Conservation (phyloP, 1,284 basidiomycete species). For the Neolentinus lepideus region DNA sequence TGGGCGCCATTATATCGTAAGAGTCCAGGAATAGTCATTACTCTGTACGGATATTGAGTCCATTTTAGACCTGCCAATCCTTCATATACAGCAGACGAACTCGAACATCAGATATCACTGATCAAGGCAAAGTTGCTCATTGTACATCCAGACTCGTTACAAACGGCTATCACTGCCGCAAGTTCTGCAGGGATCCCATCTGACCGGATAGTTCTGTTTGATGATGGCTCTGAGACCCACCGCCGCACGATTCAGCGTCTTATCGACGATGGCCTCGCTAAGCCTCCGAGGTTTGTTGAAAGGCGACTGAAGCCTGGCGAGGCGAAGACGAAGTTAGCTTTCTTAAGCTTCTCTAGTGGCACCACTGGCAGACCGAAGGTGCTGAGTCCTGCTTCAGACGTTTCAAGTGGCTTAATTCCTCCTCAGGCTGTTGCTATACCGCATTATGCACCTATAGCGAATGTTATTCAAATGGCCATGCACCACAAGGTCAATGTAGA, state of each 20-base stretch:
- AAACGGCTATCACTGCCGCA: constrained; percentile 44
- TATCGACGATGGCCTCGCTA: constrained; percentile 43
- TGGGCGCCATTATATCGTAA: constrained; percentile 67
- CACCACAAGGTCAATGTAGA: constrained; percentile 42
- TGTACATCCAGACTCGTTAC: constrained; percentile 43
- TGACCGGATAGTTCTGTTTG: constrained; percentile 49
- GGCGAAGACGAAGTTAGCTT: constrained; percentile 60
- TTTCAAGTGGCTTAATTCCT: neutral
- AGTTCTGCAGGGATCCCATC: constrained; percentile 42
- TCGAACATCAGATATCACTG: constrained; percentile 51
- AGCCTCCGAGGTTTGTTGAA: constrained; percentile 36
- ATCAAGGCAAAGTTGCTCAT: constrained; percentile 54
- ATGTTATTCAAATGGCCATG: constrained; percentile 53
- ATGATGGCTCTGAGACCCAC: constrained; percentile 16
- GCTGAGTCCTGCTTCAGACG: constrained; percentile 1
- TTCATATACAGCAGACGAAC: constrained; percentile 58
- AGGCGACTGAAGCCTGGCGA: constrained; percentile 52
- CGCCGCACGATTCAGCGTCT: constrained; percentile 43
- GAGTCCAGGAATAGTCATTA: constrained; percentile 13
- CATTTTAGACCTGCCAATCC: constrained; percentile 54
- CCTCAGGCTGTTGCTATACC: constrained; percentile 61
- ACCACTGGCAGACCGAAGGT: constrained; percentile 82
- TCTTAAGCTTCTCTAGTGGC: constrained; percentile 74
- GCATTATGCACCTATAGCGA: constrained; percentile 61
- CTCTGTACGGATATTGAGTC: constrained; percentile 3